Base-by-base conservation (phyloP, 148 eudicot species). In the Heliosperma pusillum region DNA sequence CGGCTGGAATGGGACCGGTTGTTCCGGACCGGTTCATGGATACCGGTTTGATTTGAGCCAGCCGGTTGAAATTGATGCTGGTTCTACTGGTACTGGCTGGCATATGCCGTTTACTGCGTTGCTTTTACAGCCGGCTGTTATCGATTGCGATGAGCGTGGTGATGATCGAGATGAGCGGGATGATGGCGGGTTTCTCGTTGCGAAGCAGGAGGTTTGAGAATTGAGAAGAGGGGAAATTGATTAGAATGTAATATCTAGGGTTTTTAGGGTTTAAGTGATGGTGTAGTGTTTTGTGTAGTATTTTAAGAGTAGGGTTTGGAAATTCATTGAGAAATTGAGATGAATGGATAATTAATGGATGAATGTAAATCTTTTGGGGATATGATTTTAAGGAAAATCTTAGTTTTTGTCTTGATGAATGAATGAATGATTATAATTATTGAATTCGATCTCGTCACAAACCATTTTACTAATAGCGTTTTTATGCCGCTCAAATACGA, bases 101-200 rank as follows among this genome's bases (percentile, higher is more conserved):
- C 73, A 70, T 15, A 70, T 70, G 73, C 73, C 73, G 29, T 70
- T 70, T 53, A 70, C 73, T 17, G 73, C 73, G 42, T 42, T 70
- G 15, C 36, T 70, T 15, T 19, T 70, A 1, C 73, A 70, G 30
- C 73, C 73, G 17, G 21, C 73, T 6, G 42, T 52, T 17, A 26
- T 52, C 40, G 60, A 70, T n/a, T 70, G 73, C 59, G 42, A 70
- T 3, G 44, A 52, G 0, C 52, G 20, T 4, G 26, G 45, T 1
- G 1, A 29, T 12, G 16, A 67, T 2, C 27, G 22, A 26, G 55
- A 70, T 17, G 21, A 27, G 7, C 16, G 40, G 12, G 42, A 70
- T 47, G 59, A 50, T 5, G 40, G 60, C 3, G 16, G 25, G 2
- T 16, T 66, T 2, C n/a, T 17, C 21, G 21, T 52, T 26, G 60